Base-by-base conservation (phyloP, 2,329 filamentous ascomycete species). In the Didymellaceae sp. region DNA sequence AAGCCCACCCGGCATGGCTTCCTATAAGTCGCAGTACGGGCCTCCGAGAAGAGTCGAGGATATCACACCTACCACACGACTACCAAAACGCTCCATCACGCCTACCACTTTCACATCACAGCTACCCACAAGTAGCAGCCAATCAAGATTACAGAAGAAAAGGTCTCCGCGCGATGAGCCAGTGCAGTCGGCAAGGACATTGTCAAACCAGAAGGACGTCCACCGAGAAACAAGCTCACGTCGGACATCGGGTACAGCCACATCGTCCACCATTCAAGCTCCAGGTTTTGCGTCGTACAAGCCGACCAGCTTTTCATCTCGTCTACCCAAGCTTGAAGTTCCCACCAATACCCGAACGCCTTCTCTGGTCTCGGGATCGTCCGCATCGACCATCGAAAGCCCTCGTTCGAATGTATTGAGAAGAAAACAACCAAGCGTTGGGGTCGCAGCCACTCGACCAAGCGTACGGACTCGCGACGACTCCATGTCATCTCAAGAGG, bases 361-460 rank as follows among this genome's bases (percentile, higher is more conserved):
- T 13, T 79, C 78, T n/a, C 71, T 79, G 16, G 73, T 75, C 25
- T 80, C 78, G 39, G 77, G 75, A 25, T 78, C 77, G 16, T 78
- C 78, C 24, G 71, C 70, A 28, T 79, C 77, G 18, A 77, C 75
- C 4, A 67, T 72, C 32, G 77, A 78, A 41, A 79, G 76, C 52
- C 77, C 77, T 33, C 66, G 71, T 42, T 75, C 75, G 24, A 73
- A 73, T 60, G 65, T 72, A n/a, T 57, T 79, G 32, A 70, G 75
- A 42, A 73, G 75, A 39, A 79, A 78, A 56, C 72, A 74, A 28
- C 77, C 76, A 4, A 75, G 65, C 16, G 73, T 79, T 55, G 74
- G 76, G 30, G 43, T 57, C 30, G 41, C 52, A 54, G 54, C 46
- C 33, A 57, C 49, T 38, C 68, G 61, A 53, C 72, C 74, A 61